phyloP scores from a whole-genome alignment of 2,329 filamentous ascomycete species.

The Pseudodiploospora longispora region DNA sequence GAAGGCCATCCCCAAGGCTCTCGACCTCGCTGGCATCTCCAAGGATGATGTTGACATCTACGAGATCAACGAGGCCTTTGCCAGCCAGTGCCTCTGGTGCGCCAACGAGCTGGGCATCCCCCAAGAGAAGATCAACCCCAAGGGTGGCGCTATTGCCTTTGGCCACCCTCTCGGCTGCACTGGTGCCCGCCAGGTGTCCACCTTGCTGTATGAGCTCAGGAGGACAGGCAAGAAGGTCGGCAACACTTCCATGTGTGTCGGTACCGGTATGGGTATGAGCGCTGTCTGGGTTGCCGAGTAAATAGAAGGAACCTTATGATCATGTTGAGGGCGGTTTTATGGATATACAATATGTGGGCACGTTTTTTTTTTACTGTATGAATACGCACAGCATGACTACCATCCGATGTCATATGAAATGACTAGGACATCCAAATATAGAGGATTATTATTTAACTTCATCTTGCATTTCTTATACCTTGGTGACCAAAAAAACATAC shows the following conservation, averaged over 20 bases:
- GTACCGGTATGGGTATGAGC: slow-evolving; percentile 97
- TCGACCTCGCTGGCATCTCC: slow-evolving; percentile 76
- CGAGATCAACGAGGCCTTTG: slow-evolving; percentile 99
- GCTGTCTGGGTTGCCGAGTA: slow-evolving; percentile 95
- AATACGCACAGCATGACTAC: too few species aligned
- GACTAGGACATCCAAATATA: too few species aligned
- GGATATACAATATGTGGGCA: slow-evolving; percentile 16
- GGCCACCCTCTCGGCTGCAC: slow-evolving; percentile 94
- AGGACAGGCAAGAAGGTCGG: slow-evolving; percentile 79
- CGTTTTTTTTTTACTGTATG: neutral
- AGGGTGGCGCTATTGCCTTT: slow-evolving; percentile 93
- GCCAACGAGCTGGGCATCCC: slow-evolving; percentile 79
- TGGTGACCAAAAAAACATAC: too few species aligned
- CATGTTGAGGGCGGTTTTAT: neutral
- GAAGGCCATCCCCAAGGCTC: slow-evolving; percentile 88
- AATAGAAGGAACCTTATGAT: slow-evolving; percentile 4
- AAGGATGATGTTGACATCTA: slow-evolving; percentile 93
- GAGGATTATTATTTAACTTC: too few species aligned
- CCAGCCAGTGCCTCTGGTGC: slow-evolving; percentile 90
- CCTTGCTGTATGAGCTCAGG: slow-evolving; percentile 81
- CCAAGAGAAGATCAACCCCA: slow-evolving; percentile 86
- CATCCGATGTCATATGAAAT: too few species aligned
- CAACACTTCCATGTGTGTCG: slow-evolving; percentile 92
- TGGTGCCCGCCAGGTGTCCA: slow-evolving; percentile 87
- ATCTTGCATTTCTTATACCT: too few species aligned